phyloP scores from a whole-genome alignment of 2,329 filamentous ascomycete genomes.

The Colletotrichum godetiae region DNA sequence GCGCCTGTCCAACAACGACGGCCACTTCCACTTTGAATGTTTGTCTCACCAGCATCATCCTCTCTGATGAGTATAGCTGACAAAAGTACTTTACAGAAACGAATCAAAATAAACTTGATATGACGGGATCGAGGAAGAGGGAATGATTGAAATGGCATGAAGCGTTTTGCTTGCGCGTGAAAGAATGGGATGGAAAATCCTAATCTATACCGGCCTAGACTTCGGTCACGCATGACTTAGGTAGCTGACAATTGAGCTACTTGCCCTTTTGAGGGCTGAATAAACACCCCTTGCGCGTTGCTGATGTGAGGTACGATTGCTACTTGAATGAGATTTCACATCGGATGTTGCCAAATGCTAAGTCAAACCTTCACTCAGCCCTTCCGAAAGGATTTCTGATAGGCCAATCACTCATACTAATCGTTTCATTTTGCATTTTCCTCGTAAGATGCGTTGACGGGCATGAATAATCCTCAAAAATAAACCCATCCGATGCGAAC shows the following conservation, averaged over 20 bases:
- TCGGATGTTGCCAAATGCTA: neutral
- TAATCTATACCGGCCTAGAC: neutral
- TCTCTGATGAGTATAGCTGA: neutral
- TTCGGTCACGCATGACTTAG: neutral
- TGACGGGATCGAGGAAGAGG: neutral
- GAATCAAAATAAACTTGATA: neutral
- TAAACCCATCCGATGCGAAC: neutral
- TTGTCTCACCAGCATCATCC: neutral
- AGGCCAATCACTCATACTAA: neutral
- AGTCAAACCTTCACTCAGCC: neutral
- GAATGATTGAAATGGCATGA: neutral
- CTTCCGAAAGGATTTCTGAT: neutral
- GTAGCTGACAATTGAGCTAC: neutral
- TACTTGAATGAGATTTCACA: neutral
- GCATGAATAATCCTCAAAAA: neutral
- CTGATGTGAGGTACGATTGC: neutral
- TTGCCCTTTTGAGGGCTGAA: neutral
- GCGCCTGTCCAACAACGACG: conserved; percentile 64
- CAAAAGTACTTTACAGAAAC: neutral
- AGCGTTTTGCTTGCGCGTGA: neutral
- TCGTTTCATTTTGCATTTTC: neutral
- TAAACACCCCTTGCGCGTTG: neutral
- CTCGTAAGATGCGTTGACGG: neutral
- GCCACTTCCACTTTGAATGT: conserved; percentile 50
- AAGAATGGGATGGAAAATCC: neutral